These are phyloP conservation scores for Aspergillus intermedius DNA, from an alignment of 2,329 filamentous ascomycete species.

Conservation along the genomic window DNA sequence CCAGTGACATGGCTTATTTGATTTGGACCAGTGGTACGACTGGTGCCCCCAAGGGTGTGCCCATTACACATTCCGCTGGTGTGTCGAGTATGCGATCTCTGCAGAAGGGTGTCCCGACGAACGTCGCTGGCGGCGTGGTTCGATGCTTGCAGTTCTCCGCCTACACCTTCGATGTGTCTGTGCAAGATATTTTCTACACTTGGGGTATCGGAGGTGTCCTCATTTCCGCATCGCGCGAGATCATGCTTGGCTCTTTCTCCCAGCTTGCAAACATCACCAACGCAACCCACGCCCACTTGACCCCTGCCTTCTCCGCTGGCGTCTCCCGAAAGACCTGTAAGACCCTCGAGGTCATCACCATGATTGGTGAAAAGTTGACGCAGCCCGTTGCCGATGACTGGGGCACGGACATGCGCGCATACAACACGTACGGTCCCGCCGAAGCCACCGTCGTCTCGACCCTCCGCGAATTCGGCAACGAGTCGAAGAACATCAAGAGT, in stretches of 20 bases:
- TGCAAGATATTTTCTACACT: constrained; percentile 29
- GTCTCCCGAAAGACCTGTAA: constrained; percentile 21
- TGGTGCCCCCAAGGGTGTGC: constrained; percentile 34
- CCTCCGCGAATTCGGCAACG: constrained; percentile 21
- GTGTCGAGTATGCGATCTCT: constrained; percentile 32
- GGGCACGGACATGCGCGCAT: constrained; percentile 29
- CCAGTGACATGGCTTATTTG: constrained; percentile 27
- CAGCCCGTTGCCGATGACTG: constrained; percentile 31
- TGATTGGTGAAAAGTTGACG: constrained; percentile 30
- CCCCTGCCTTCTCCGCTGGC: constrained; percentile 26
- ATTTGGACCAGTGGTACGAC: constrained; percentile 37
- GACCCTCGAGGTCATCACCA: constrained; percentile 27
- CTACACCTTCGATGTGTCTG: constrained; percentile 37
- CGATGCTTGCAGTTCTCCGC: constrained; percentile 34
- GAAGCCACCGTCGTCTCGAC: constrained; percentile 32
- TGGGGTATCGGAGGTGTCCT: constrained; percentile 23
- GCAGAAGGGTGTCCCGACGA: constrained; percentile 23
- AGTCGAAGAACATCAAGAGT: constrained; percentile 18
- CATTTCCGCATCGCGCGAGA: constrained; percentile 20
- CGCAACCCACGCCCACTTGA: constrained; percentile 26
- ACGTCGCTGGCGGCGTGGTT: constrained; percentile 18
- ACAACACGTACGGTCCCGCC: constrained; percentile 36
- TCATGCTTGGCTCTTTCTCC: constrained; percentile 23
- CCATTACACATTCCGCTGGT: constrained; percentile 31
- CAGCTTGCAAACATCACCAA: constrained; percentile 19